Percentiles rank a stretch among this genome's conserved stretches.
These are phyloP conservation scores for Cordia subcordata DNA, from an alignment of 257 asterid species.

Conservation along the genomic window DNA sequence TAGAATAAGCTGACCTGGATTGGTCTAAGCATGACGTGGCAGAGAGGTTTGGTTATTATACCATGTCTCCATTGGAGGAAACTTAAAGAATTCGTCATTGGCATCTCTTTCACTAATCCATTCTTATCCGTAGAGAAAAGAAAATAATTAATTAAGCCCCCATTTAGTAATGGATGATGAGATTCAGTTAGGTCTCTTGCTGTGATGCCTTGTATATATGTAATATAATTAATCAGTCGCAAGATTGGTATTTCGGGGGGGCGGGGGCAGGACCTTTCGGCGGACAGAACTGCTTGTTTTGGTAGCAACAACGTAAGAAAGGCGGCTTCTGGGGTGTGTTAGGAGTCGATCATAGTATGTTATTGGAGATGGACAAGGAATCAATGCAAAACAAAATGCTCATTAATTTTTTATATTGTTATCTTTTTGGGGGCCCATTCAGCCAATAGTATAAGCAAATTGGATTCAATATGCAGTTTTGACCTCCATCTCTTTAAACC, in stretches of 20 bases:
- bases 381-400: neutral
- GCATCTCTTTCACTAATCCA: neutral
- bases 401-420: no score
- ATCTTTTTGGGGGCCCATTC: neutral
- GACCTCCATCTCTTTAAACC: neutral
- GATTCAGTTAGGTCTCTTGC: neutral
- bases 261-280: conserved; percentile 60
- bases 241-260: conserved; percentile 1
- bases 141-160: neutral
- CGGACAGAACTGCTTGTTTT: conserved; percentile 36
- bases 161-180: neutral
- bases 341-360: conserved; percentile 32
- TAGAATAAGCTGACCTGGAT: conserved; percentile 2
- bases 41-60: neutral
- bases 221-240: no score
- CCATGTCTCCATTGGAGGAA: neutral
- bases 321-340: conserved; percentile 46
- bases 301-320: conserved; percentile 5
- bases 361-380: neutral
- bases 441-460: no score
- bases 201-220: neutral
- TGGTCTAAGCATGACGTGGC: conserved; percentile 23
- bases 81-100: neutral
- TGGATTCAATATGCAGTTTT: no score
- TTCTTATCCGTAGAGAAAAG: conserved; percentile 15